Evolutionary conservation across 2,329 filamentous ascomycete species (phyloP).

Genomic region (Dactylellina haptotyla): DNA sequence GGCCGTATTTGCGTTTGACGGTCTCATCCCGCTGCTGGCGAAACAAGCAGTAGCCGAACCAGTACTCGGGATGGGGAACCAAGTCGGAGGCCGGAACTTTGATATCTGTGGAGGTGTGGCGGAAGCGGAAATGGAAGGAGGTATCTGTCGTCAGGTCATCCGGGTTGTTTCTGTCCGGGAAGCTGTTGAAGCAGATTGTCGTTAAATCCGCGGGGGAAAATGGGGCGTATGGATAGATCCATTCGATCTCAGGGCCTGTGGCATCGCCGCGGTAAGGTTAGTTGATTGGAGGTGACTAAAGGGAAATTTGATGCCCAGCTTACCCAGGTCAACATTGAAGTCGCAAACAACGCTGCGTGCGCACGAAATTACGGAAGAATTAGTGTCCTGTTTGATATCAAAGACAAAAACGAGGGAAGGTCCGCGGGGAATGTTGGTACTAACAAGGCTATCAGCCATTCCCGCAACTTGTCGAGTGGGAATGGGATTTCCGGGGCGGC

Average conservation of each 20-base stretch:
- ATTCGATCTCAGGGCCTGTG: constrained; percentile 58
- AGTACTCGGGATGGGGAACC: constrained; percentile 56
- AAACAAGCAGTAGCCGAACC: constrained; percentile 59
- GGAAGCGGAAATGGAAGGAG: constrained; percentile 58
- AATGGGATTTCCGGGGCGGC: constrained; percentile 55
- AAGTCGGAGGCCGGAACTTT: constrained; percentile 54
- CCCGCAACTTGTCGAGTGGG: constrained; percentile 56
- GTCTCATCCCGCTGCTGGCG: constrained; percentile 58
- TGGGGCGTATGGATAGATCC: constrained; percentile 58
- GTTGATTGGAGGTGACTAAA: constrained; percentile 6
- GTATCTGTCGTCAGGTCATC: constrained; percentile 57
- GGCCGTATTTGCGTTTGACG: constrained; percentile 58
- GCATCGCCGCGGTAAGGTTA: constrained; percentile 7
- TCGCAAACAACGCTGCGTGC: constrained; percentile 57
- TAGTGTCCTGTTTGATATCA: constrained; percentile 5
- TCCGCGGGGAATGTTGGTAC: constrained; percentile 17
- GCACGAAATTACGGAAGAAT: background rate
- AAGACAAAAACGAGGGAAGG: background rate
- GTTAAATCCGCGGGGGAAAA: constrained; percentile 58
- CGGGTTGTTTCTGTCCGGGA: constrained; percentile 58
- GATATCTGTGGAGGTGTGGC: constrained; percentile 58
- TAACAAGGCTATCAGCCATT: constrained; percentile 59
- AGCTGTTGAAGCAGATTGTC: constrained; percentile 59
- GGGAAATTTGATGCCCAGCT: constrained; percentile 17
- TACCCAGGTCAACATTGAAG: constrained; percentile 59